Evolutionary conservation across 2,329 filamentous ascomycete species (phyloP), one percentile per base, ranked within the genome.

Genomic region (Macroventuria anomochaeta): DNA sequence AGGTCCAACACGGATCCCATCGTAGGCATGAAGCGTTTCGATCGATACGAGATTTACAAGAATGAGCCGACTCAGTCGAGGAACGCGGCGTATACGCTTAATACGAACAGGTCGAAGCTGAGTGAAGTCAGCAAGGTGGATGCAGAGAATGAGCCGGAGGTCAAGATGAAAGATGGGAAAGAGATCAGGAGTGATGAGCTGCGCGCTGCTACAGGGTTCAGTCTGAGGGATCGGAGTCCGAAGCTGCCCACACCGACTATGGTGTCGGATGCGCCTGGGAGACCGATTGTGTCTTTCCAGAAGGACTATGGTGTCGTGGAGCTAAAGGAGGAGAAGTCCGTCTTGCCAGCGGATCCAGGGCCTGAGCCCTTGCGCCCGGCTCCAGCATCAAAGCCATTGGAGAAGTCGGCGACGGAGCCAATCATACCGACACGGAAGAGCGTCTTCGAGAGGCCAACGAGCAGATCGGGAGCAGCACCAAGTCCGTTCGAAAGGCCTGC

Each of bases 231-330:
- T 75, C 88, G 93, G 70, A 97, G 92, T 76, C 77, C 87, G 52
- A 96, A 90, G 72, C 81, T 97, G 58, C 93, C 93, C 23, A 93
- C 89, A 69, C 93, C 93, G 61, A 91, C 90, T 48, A 88, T 90
- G 69, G 93, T 97, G 75, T 97, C 92, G 79, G 89, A 97, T 78
- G 89, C 84, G 70, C 89, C 90, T 66, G 91, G 91, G 66, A 87
- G 93, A 72, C 93, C 93, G 59, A 97, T 97, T 81, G 93, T 97
- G 82, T 97, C 93, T 83, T 97, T 97, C 82, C 85, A 96, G 77
- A 85, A 85, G 69, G 85, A 88, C 72, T 96, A 91, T 87, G 85
- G 84, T 72, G 86, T 89, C 73, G 81, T 89, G 82, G 88, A 91
- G 85, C 77, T 85, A 79, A 89, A 88, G 76, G 75, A 79, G 51